Conservation (phyloP, 2,329 filamentous ascomycete species). For the Alternaria arbusti region DNA sequence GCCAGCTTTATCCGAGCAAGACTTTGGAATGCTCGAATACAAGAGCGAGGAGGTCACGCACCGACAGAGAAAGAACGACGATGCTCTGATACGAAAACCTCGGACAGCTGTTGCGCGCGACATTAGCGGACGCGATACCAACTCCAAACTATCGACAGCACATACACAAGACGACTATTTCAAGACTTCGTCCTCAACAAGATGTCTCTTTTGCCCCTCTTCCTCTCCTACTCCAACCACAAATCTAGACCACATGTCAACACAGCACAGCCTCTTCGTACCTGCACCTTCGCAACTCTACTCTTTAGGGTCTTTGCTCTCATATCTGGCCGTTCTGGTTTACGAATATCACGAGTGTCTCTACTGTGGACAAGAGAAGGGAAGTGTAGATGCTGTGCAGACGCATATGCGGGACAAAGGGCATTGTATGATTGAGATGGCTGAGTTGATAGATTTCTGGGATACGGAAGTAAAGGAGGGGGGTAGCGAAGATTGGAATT, state of each 20-base stretch:
- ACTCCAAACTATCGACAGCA: accelerated
- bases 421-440: conserved; percentile 1
- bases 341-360: conserved; percentile 2
- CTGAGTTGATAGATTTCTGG: background rate
- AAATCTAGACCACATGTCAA: conserved; percentile 7
- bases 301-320: background rate
- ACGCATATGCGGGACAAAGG: conserved; percentile 8
- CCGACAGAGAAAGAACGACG: background rate
- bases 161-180: background rate
- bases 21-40: background rate
- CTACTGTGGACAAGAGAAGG: background rate
- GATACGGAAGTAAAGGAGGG: background rate
- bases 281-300: background rate
- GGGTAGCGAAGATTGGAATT: background rate
- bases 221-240: background rate
- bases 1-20: background rate
- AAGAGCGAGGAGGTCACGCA: background rate
- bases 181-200: background rate
- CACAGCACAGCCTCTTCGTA: background rate
- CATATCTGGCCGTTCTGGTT: background rate
- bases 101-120: background rate
- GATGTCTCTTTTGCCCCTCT: conserved; percentile 7
- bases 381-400: conserved; percentile 1
- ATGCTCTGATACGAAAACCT: background rate
- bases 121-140: no score